Conservation (phyloP, 257 asterid species). For the Gentiana macrophylla region DNA sequence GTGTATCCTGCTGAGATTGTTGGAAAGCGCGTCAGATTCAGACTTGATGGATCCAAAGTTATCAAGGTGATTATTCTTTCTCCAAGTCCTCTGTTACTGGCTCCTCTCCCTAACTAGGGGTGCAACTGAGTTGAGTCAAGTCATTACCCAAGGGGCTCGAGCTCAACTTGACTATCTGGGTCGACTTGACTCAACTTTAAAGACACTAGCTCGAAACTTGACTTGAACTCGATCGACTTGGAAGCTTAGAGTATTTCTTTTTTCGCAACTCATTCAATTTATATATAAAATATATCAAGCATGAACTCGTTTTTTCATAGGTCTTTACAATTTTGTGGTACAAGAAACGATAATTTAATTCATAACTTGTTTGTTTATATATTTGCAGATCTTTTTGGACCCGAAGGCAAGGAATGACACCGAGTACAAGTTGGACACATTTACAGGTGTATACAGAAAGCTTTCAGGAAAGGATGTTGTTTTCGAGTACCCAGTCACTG, state of each 20-base stretch:
- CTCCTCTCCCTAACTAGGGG: neutral
- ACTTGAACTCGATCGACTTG: too few species aligned
- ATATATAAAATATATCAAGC: too few species aligned
- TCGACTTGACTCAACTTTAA: too few species aligned
- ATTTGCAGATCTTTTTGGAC: conserved; percentile 31
- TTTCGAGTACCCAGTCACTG: conserved; percentile 30
- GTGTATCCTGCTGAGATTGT: conserved; percentile 84
- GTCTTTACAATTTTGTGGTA: neutral
- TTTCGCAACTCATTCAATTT: too few species aligned
- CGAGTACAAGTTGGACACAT: conserved; percentile 37
- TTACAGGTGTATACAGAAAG: conserved; percentile 36
- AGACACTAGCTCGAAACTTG: too few species aligned
- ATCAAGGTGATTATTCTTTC: conserved; percentile 43
- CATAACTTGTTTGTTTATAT: neutral
- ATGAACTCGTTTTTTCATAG: too few species aligned
- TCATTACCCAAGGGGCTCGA: too few species aligned
- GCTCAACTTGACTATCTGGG: neutral
- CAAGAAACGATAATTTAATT: too few species aligned
- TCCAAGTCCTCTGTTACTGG: neutral
- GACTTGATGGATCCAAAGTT: conserved; percentile 73
- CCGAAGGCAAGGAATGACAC: conserved; percentile 33
- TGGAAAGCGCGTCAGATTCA: conserved; percentile 58
- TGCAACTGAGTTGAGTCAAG: neutral
- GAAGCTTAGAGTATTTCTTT: too few species aligned
- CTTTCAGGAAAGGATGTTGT: conserved; percentile 44